Evolutionary conservation across 83 land plant genomes (phyloP).

Genomic region (Thuja plicata): DNA sequence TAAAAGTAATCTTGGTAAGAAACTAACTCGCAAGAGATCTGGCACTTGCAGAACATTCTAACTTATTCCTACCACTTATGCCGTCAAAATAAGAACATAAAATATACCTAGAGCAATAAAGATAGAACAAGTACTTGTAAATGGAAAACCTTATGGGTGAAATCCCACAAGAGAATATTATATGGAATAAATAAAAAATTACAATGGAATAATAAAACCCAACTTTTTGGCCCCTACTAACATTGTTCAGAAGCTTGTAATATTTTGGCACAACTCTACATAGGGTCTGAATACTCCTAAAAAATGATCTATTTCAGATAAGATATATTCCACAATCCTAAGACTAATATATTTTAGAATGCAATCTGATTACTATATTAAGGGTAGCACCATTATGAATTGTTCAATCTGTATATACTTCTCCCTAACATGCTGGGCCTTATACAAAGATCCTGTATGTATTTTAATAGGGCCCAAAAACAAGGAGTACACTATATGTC

Average conservation of each 20-base stretch:
- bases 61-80: neutral
- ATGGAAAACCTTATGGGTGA: neutral
- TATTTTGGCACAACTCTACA: neutral
- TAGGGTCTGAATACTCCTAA: neutral
- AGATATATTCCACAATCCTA: neutral
- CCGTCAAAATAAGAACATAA: neutral
- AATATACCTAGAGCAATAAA: neutral
- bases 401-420: too few species aligned
- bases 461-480: neutral
- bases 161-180: neutral
- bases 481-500: neutral
- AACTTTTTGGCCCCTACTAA: neutral
- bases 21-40: too few species aligned
- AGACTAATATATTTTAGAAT: neutral
- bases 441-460: neutral
- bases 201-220: neutral
- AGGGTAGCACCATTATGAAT: neutral
- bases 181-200: neutral
- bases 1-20: too few species aligned
- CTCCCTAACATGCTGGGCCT: neutral
- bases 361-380: neutral
- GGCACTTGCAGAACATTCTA: neutral
- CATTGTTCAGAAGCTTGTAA: neutral
- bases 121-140: neutral
- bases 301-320: neutral